phyloP scores from a whole-genome alignment of 1,139 yeast species.

The Hemisphaericaspora subhashii region DNA sequence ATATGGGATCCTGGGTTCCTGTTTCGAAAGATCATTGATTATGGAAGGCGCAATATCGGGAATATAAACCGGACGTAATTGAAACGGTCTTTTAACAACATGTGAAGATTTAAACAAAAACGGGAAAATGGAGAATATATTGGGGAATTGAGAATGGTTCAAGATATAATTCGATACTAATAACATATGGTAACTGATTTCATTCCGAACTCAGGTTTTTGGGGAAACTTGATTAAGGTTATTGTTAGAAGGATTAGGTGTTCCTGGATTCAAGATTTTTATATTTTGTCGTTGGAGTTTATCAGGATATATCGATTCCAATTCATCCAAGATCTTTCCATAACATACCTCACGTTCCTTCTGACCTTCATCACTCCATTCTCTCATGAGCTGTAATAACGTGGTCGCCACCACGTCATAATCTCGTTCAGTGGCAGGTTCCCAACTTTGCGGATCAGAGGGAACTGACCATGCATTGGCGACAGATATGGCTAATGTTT shows the following conservation, averaged over 20 bases:
- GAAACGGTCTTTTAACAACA: slow-evolving; percentile 42
- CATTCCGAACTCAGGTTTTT: no score
- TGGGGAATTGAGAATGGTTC: slow-evolving; percentile 47
- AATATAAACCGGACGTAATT: slow-evolving; percentile 48
- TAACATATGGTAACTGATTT: slow-evolving; percentile 80
- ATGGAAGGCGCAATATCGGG: slow-evolving; percentile 53
- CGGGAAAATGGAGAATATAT: slow-evolving; percentile 50
- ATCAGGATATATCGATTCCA: slow-evolving; percentile 46
- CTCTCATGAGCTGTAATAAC: slow-evolving; percentile 65
- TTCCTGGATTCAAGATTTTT: slow-evolving; percentile 74
- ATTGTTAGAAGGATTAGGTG: no score
- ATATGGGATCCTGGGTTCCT: slow-evolving; percentile 43
- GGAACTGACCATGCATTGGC: slow-evolving; percentile 58
- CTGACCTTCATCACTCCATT: slow-evolving; percentile 70
- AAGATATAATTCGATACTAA: slow-evolving; percentile 64
- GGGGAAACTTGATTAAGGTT: no score
- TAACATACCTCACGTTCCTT: slow-evolving; percentile 52
- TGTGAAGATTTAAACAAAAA: slow-evolving; percentile 55
- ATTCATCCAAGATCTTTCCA: slow-evolving; percentile 44
- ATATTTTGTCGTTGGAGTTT: slow-evolving; percentile 35
- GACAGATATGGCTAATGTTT: slow-evolving; percentile 45
- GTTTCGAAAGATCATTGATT: slow-evolving; percentile 26
- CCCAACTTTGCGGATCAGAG: slow-evolving; percentile 45
- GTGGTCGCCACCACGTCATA: slow-evolving; percentile 63
- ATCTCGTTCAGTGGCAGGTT: slow-evolving; percentile 42